phyloP scores from a whole-genome alignment of 305 asterid species.

The Fraxinus xanthoxyloides region DNA sequence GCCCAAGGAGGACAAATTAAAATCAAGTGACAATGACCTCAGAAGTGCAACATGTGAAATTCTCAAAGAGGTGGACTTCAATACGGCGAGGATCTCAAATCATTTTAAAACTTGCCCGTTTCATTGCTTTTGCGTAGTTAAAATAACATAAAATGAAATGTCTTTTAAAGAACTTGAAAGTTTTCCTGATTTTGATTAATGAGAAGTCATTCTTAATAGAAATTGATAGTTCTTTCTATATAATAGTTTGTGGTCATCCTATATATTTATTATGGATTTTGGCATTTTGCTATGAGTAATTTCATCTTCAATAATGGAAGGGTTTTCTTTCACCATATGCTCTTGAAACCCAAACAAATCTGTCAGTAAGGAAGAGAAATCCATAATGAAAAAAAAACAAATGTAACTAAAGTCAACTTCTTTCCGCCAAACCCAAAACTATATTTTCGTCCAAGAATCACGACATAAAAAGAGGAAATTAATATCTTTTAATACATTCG shows the following conservation, averaged over 20 bases:
- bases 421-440: too few species aligned
- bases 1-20: constrained; percentile 40
- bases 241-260: neutral
- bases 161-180: neutral
- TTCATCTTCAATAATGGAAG: too few species aligned
- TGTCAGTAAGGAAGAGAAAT: too few species aligned
- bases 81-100: constrained; percentile 37
- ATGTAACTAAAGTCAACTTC: too few species aligned
- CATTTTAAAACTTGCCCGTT: neutral
- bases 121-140: neutral
- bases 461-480: too few species aligned
- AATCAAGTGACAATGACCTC: constrained; percentile 58
- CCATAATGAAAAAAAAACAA: too few species aligned
- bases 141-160: neutral
- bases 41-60: constrained; percentile 50
- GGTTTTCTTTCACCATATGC: too few species aligned
- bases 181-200: neutral
- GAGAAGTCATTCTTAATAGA: neutral
- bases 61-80: constrained; percentile 82
- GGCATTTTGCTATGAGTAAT: too few species aligned
- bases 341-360: too few species aligned
- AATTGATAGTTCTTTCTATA: neutral
- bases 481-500: too few species aligned
- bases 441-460: too few species aligned
- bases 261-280: too few species aligned